Conservation (phyloP, 148 eudicot genomes). For the Rhododendron henanense region DNA sequence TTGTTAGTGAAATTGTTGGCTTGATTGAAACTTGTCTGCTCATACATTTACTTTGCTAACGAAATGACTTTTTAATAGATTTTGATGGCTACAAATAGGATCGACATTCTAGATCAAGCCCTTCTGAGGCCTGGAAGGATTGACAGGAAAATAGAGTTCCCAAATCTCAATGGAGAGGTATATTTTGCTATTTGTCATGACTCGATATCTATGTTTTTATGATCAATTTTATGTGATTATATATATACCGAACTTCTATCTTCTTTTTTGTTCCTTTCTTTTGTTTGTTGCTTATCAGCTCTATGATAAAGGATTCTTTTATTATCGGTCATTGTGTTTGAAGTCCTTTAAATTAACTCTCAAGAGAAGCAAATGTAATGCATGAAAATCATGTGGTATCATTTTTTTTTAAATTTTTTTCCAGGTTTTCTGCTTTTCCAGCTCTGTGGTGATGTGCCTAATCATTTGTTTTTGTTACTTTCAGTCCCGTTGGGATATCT, state of each 20-base stretch:
- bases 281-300: background rate
- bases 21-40: background rate
- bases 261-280: background rate
- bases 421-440: background rate
- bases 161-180: constrained; percentile 78
- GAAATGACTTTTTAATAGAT: constrained; percentile 27
- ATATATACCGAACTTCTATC: background rate
- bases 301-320: background rate
- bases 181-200: background rate
- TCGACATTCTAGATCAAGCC: constrained; percentile 74
- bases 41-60: background rate
- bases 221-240: background rate
- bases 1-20: background rate
- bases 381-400: constrained; percentile 7
- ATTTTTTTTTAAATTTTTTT: background rate
- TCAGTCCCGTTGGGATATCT: constrained; percentile 63
- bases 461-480: background rate
- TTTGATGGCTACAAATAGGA: constrained; percentile 77
- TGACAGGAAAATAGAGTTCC: constrained; percentile 78
- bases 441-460: background rate
- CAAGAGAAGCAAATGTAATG: constrained; percentile 12
- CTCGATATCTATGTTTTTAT: background rate
- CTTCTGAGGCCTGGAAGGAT: constrained; percentile 81
- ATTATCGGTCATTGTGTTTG: background rate
- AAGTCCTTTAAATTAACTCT: constrained; percentile 4